Conservation (phyloP, 352 stramenopile genomes). For the Phytophthora chlamydospora region DNA sequence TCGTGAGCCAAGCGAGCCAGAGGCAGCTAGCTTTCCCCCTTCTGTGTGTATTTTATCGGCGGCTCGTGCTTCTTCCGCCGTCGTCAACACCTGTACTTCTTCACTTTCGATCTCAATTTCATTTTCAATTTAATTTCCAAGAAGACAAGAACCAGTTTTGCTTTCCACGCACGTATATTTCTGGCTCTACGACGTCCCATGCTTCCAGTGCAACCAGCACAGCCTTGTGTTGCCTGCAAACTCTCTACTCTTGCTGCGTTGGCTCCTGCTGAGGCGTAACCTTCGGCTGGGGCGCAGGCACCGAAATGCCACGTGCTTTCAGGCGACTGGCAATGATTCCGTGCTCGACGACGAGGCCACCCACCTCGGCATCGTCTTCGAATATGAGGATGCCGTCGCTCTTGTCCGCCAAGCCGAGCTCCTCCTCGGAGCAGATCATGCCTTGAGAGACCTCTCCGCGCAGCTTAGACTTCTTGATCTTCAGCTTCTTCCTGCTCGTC, state of each 20-base stretch:
- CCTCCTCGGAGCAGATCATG: conserved; percentile 86
- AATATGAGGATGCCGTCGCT: conserved; percentile 80
- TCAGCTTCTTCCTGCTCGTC: conserved; percentile 80
- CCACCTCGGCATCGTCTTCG: conserved; percentile 57
- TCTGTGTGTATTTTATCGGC: conserved; percentile 50
- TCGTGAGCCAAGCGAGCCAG: conserved; percentile 31
- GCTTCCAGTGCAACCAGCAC: neutral
- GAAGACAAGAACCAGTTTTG: conserved; percentile 39
- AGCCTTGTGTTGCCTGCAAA: neutral
- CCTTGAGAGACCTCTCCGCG: conserved; percentile 77
- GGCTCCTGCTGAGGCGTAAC: conserved; percentile 3
- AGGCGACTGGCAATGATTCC: conserved; percentile 44
- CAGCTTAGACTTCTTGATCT: conserved; percentile 89
- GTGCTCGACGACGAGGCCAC: conserved; percentile 55
- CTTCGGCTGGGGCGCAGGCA: conserved; percentile 11
- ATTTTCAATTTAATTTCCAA: conserved; percentile 20
- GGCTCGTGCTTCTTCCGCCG: conserved; percentile 28
- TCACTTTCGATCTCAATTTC: conserved; percentile 20
- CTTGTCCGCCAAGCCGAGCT: conserved; percentile 63
- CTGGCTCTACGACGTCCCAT: conserved; percentile 8
- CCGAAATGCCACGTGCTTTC: conserved; percentile 21
- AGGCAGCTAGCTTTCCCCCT: conserved; percentile 39
- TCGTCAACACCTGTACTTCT: conserved; percentile 41
- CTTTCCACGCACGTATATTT: conserved; percentile 18
- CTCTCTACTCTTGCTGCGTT: conserved; percentile 12